These are phyloP conservation scores for Rutstroemia sydowiana DNA, from an alignment of 2,329 filamentous ascomycete genomes.

Conservation along the genomic window DNA sequence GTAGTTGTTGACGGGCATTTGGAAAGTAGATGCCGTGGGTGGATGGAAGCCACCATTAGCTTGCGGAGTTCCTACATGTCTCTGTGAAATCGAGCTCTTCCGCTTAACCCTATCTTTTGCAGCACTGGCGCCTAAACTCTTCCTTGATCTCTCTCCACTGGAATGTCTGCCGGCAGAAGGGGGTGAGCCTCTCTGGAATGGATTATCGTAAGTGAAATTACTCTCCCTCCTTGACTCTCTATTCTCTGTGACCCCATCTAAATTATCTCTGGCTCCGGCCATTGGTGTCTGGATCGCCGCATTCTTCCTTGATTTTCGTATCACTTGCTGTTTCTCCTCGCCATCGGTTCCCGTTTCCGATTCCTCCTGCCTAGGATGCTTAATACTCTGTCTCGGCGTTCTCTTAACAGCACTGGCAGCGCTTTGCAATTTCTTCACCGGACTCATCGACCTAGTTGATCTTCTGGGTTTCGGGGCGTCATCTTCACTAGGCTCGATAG, in stretches of 20 bases:
- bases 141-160: conserved; percentile 41
- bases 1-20: conserved; percentile 43
- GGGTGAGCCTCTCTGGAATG: conserved; percentile 82
- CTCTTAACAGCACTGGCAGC: conserved; percentile 42
- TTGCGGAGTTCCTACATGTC: conserved; percentile 41
- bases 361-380: conserved; percentile 45
- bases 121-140: conserved; percentile 28
- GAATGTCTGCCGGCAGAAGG: conserved; percentile 46
- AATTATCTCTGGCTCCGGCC: conserved; percentile 47
- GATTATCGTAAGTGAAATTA: conserved; percentile 83
- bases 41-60: conserved; percentile 46
- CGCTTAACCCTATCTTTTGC: conserved; percentile 34
- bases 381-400: conserved; percentile 47
- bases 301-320: conserved; percentile 45
- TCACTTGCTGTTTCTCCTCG: conserved; percentile 36
- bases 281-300: conserved; percentile 36
- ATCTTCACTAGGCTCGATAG: conserved; percentile 11
- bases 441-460: conserved; percentile 45
- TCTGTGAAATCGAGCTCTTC: conserved; percentile 35
- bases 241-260: conserved; percentile 30
- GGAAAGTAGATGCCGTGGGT: conserved; percentile 50
- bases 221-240: conserved; percentile 38
- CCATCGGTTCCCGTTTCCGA: conserved; percentile 41
- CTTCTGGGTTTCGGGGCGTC: conserved; percentile 34
- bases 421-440: conserved; percentile 45